phyloP scores from a whole-genome alignment of 1,284 basidiomycete species.

The Cryptococcus deneoformans region DNA sequence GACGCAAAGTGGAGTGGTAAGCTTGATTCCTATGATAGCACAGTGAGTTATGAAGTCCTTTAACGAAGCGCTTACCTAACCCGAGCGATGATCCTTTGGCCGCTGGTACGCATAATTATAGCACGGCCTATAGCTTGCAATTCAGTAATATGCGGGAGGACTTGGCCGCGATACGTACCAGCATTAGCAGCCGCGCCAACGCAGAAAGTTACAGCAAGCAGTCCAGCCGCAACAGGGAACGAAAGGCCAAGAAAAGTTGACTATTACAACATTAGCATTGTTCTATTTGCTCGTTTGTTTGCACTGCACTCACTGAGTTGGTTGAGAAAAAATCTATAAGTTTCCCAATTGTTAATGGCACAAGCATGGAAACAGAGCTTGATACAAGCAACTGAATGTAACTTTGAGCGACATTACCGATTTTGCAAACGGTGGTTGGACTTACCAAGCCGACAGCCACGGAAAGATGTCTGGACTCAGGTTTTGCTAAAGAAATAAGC shows the following conservation, averaged over 20 bases:
- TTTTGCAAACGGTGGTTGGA: constrained; percentile 1
- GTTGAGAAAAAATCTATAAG: constrained; percentile 88
- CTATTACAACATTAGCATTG: constrained; percentile 45
- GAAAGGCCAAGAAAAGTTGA: constrained; percentile 73
- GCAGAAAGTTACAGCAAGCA: constrained; percentile 77
- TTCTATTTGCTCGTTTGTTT: not conserved
- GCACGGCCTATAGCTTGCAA: constrained; percentile 57
- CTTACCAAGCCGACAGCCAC: constrained; percentile 63
- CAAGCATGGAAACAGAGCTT: constrained; percentile 73
- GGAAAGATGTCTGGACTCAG: constrained; percentile 69
- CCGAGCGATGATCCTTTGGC: constrained; percentile 88
- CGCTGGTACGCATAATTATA: constrained; percentile 82
- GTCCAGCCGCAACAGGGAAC: constrained; percentile 72
- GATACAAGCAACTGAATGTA: constrained; percentile 41
- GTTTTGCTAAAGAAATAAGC: constrained; percentile 69
- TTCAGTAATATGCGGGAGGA: not conserved
- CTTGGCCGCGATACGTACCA: constrained; percentile 11
- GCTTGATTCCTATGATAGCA: constrained; percentile 58
- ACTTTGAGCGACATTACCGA: constrained; percentile 52
- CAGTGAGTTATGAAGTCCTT: not conserved
- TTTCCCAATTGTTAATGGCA: constrained; percentile 86
- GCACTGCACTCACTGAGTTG: constrained; percentile 58
- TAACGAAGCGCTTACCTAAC: constrained; percentile 55
- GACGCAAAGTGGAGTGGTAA: constrained; percentile 74
- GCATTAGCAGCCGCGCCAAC: constrained; percentile 85